phyloP scores from a whole-genome alignment of 352 stramenopile species.

The Sclerospora graminicola region DNA sequence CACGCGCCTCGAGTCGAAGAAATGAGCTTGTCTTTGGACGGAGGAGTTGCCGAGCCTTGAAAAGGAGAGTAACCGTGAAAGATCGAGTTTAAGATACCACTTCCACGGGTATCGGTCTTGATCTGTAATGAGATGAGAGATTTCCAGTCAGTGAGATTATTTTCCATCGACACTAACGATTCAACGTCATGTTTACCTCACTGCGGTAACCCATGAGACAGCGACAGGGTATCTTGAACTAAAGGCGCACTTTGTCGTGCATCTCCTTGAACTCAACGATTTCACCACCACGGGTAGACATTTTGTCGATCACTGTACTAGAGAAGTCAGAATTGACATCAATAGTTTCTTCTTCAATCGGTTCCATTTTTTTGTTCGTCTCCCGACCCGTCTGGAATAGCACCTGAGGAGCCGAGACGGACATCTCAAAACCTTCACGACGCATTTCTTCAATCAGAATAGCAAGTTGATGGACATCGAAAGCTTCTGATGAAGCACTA shows the following conservation, averaged over 20 bases:
- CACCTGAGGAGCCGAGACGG: conserved; percentile 93
- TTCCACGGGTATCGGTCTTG: conserved; percentile 92
- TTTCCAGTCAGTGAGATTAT: conserved; percentile 2
- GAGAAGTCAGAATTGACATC: conserved; percentile 95
- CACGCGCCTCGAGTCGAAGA: conserved; percentile 57
- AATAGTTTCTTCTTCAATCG: conserved; percentile 91
- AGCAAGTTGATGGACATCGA: conserved; percentile 95
- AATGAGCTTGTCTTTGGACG: conserved; percentile 81
- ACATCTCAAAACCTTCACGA: conserved; percentile 97
- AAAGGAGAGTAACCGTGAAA: conserved; percentile 93
- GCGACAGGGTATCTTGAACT: conserved; percentile 94
- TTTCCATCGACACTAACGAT: background rate
- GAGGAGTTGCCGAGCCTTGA: conserved; percentile 54
- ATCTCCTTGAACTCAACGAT: conserved; percentile 88
- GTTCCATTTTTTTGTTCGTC: conserved; percentile 82
- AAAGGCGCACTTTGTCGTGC: conserved; percentile 88
- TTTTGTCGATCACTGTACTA: conserved; percentile 94
- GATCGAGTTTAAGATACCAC: conserved; percentile 94
- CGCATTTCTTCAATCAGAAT: conserved; percentile 99
- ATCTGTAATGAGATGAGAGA: conserved; percentile 50
- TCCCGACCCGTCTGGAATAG: conserved; percentile 85
- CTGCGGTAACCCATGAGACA: conserved; percentile 95
- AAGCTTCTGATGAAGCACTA: conserved; percentile 85
- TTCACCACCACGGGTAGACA: conserved; percentile 91
- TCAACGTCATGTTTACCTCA: conserved; percentile 32